A percentile compares a stretch with the other conserved stretches of the same genome.
These are phyloP conservation scores for Penicillium antarcticum DNA, from an alignment of 495 filamentous ascomycete genomes.

Conservation along the genomic window DNA sequence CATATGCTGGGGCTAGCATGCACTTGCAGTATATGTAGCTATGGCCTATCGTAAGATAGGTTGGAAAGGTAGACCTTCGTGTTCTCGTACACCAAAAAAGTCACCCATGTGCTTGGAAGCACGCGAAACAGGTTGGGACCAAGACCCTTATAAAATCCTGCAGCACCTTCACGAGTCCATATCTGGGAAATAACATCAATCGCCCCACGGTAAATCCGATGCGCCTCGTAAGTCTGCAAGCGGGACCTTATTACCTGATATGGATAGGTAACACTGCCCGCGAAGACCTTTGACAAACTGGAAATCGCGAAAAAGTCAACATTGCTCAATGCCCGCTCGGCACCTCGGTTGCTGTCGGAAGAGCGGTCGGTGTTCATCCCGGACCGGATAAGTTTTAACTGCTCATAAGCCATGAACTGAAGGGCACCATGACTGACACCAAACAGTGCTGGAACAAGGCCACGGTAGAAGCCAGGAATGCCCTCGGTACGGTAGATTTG, in stretches of 20 bases:
- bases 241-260: conserved; percentile 87
- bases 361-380: not conserved
- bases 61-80: conserved; percentile 51
- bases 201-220: conserved; percentile 59
- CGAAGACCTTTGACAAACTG: conserved; percentile 80
- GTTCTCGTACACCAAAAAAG: conserved; percentile 98
- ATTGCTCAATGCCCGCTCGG: conserved; percentile 54
- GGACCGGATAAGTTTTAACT: conserved; percentile 63
- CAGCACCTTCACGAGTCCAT: conserved; percentile 72
- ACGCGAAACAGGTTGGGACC: conserved; percentile 85
- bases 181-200: conserved; percentile 69
- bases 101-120: conserved; percentile 91
- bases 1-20: too few species aligned
- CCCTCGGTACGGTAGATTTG: conserved; percentile 69
- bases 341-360: not conserved
- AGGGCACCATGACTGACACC: conserved; percentile 94
- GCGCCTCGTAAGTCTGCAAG: conserved; percentile 82
- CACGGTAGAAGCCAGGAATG: conserved; percentile 74
- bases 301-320: conserved; percentile 74
- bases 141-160: conserved; percentile 90
- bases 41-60: not conserved
- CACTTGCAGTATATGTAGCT: too few species aligned
- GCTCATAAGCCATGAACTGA: conserved; percentile 95
- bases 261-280: conserved; percentile 84
- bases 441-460: conserved; percentile 75